These are phyloP conservation scores for Paxillus rubicundulus DNA, from an alignment of 768 basidiomycete genomes.

Conservation along the genomic window DNA sequence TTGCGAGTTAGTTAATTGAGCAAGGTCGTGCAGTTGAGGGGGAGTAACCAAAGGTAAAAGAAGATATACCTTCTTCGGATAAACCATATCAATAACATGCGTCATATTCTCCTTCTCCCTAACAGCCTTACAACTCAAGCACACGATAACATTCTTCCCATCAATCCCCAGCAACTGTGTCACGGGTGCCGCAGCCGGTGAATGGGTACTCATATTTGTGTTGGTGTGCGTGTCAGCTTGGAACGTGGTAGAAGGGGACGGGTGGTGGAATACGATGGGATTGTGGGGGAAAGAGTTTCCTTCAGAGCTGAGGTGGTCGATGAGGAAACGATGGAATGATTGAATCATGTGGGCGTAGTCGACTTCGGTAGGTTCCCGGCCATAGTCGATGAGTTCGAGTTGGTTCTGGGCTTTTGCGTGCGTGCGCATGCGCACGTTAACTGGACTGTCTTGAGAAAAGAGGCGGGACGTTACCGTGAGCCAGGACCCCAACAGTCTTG, in stretches of 20 bases:
- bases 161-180: constrained; percentile 85
- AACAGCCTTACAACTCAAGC: constrained; percentile 68
- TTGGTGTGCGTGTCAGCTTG: constrained; percentile 19
- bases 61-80: constrained; percentile 72
- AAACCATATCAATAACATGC: constrained; percentile 82
- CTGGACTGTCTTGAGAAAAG: not conserved
- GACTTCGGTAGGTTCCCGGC: constrained; percentile 66
- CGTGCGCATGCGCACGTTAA: not conserved
- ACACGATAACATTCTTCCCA: constrained; percentile 71
- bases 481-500: constrained; percentile 84
- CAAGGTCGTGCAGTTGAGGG: too few species aligned
- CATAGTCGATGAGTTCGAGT: constrained; percentile 87
- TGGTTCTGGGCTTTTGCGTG: constrained; percentile 57
- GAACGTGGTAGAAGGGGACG: constrained; percentile 13
- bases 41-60: not conserved
- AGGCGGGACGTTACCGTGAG: constrained; percentile 60
- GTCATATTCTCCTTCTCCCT: constrained; percentile 75
- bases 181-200: constrained; percentile 63
- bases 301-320: constrained; percentile 81
- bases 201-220: constrained; percentile 9
- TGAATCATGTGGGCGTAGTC: constrained; percentile 91
- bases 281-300: constrained; percentile 64
- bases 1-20: constrained; percentile 3
- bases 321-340: constrained; percentile 88
- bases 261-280: constrained; percentile 45